A percentile compares a stretch with the other conserved stretches of the same genome.
phyloP scores from a whole-genome alignment of 352 stramenopile species.

The Globisporangium sylvaticum region DNA sequence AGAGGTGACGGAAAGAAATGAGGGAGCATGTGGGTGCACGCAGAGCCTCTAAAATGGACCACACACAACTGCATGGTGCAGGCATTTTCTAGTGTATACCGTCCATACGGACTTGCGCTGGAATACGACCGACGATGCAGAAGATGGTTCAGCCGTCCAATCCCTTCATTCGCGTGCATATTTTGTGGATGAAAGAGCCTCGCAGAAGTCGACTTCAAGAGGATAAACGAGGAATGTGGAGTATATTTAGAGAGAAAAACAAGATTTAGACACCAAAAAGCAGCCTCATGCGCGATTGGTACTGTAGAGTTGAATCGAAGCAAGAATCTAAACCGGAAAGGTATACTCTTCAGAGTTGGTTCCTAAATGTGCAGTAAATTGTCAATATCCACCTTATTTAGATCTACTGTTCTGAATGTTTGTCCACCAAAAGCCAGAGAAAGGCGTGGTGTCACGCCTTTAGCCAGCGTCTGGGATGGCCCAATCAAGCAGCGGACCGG shows the following conservation, averaged over 20 bases:
- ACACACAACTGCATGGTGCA: background rate
- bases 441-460: background rate
- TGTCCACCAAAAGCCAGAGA: background rate
- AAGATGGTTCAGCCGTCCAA: background rate
- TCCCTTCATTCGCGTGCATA: background rate
- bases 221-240: background rate
- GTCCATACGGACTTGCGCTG: background rate
- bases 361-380: too few relatives aligned
- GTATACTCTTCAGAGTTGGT: too few relatives aligned
- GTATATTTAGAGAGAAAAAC: background rate
- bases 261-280: too few relatives aligned
- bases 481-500: background rate
- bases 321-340: too few relatives aligned
- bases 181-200: background rate
- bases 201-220: background rate
- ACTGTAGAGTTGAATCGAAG: too few relatives aligned
- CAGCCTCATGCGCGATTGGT: too few relatives aligned
- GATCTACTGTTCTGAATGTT: background rate
- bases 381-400: background rate
- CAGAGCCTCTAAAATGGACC: background rate
- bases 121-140: conserved; percentile 2
- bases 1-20: background rate
- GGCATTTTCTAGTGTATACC: too few relatives aligned
- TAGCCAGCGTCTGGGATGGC: background rate
- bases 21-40: background rate